A percentile compares a stretch with the other conserved stretches of the same genome.
Evolutionary conservation across 345 rosid species (phyloP).

Genomic region (Zanthoxylum bungeanum): DNA sequence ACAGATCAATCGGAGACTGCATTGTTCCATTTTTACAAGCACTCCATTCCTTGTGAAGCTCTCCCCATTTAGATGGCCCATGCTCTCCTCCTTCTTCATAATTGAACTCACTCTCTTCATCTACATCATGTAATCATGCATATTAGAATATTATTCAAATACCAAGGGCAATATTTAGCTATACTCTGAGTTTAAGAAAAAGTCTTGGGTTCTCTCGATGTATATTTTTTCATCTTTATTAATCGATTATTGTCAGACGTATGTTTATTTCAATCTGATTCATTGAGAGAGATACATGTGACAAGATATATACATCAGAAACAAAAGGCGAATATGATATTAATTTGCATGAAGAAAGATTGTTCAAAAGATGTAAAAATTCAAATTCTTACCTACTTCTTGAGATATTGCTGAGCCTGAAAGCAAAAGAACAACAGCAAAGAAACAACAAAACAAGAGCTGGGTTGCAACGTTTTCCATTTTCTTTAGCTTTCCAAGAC

Average conservation of each 20-base stretch:
- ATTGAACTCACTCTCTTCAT: constrained; percentile 62
- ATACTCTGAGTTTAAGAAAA: too few species aligned
- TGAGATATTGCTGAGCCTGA: constrained; percentile 18
- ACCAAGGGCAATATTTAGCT: too few species aligned
- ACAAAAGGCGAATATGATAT: too few species aligned
- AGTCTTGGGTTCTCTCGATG: too few species aligned
- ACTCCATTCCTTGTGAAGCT: constrained; percentile 54
- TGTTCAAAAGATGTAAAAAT: neutral
- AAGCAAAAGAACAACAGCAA: constrained; percentile 19
- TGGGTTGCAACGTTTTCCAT: constrained; percentile 27
- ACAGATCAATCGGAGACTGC: constrained; percentile 85
- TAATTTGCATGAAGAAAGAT: neutral
- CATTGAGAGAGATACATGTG: too few species aligned
- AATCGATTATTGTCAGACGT: too few species aligned
- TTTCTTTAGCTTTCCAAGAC: neutral
- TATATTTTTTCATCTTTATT: too few species aligned
- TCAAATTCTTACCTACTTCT: constrained; percentile 47
- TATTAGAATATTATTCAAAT: neutral
- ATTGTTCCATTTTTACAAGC: constrained; percentile 58
- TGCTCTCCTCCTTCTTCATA: constrained; percentile 30
- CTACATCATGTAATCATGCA: constrained; percentile 25
- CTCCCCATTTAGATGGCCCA: constrained; percentile 78
- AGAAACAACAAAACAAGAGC: constrained; percentile 20
- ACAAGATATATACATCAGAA: too few species aligned
- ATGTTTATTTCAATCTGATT: too few species aligned